Base-by-base conservation (phyloP, 176 grass and related monocot genomes). In the Triticum dicoccoides region DNA sequence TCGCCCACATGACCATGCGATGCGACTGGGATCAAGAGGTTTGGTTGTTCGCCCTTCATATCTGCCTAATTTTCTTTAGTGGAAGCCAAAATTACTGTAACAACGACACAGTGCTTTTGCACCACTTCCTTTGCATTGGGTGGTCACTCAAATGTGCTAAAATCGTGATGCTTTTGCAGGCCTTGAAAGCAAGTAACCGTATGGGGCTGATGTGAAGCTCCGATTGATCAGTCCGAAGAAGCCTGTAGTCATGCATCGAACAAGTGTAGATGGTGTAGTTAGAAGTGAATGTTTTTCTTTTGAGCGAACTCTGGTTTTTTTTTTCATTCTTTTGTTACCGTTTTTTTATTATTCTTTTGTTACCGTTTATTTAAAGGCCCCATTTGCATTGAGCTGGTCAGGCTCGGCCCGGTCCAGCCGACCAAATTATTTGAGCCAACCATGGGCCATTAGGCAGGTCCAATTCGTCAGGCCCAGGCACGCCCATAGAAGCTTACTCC, bases 21-120 rank as follows among this genome's bases (percentile, higher is more conserved):
- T 85, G 85, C 44, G 90, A 89, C 64, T 92, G 86, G 86, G 44
- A 91, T 10, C 63, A 92, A 0, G 85, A 89, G 83, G 86, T 92
- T 32, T 61, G 20, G 47, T 0, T 51, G 12, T 13, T 2, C 47
- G 12, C 13, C 47, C 13, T 14, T 49, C 47, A 49, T 14, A 49
- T 49, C 13, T 49, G 63, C 5, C 75, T 52, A 69, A 24, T 23
- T 9, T 25, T 65, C 9, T 1, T 10, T 56, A 38, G 1, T 18
- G 52, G 14, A 3, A 69, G 17, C 18, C 27, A 27, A 27, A 27
- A 27, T 27, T 27, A 27, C 27, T 27, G 27, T 27, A 27, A 27
- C 27, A 27, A 27, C 27, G 27, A 27, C 35, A 37, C 35, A 1
- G 35, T 37, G 35, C 3, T 54, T 82, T 35, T 35, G 12, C 62